Evolutionary conservation across 192 early-diverging fungal genomes (phyloP).

Genomic region (Backusella luteola): DNA sequence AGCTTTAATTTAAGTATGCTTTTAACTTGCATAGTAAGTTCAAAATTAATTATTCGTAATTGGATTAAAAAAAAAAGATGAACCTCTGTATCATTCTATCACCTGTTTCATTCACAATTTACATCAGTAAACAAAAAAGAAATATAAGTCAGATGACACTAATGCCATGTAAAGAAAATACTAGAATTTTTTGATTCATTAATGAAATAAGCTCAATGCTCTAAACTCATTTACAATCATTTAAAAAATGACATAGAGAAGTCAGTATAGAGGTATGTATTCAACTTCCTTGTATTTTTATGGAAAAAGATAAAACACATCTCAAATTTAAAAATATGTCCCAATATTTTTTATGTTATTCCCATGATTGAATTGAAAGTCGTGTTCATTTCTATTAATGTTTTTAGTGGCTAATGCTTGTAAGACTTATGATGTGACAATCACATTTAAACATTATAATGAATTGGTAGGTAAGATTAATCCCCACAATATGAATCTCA

Average conservation of each 20-base stretch:
- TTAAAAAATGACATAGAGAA: background rate
- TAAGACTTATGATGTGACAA: background rate
- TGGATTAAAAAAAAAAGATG: background rate
- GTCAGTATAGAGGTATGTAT: background rate
- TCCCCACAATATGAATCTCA: background rate
- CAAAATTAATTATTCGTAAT: background rate
- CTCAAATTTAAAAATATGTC: background rate
- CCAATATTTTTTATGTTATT: background rate
- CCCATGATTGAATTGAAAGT: background rate
- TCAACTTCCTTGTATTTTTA: background rate
- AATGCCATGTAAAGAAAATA: background rate
- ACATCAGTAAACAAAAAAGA: background rate
- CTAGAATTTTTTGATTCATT: background rate
- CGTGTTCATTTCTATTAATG: background rate
- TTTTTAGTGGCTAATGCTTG: background rate
- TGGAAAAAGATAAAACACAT: background rate
- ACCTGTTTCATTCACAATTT: background rate
- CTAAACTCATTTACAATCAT: background rate
- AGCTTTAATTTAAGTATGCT: background rate
- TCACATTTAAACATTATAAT: background rate
- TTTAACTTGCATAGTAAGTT: background rate
- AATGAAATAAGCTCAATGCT: background rate
- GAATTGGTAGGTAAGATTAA: background rate
- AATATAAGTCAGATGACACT: background rate
- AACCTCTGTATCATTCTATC: background rate